Evolutionary conservation across 306 rosid genomes (phyloP), one percentile per base, ranked within the genome.

Genomic region (Cicer pinnatifidum): DNA sequence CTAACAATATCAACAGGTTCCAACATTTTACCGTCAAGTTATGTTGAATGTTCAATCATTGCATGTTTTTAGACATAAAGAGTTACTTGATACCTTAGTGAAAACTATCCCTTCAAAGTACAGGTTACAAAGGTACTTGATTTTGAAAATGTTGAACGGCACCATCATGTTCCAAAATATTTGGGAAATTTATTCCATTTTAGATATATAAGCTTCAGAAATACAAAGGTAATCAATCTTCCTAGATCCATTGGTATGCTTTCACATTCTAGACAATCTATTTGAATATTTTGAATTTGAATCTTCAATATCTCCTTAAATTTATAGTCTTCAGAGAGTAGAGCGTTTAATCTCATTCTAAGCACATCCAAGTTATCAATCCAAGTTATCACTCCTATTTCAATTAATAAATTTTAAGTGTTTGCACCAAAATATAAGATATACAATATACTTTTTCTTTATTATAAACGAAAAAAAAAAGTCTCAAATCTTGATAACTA

Each of bases 191-290:
- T 71, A 5, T 4, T 54, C 60, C 75, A 45, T 53, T 56, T 72
- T 45, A 72, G 37, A 68, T 79, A 72, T 54, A 23, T 72, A 46
- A 72, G 54, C 78, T 72, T 71, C 8, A 16, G 50, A 12, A 16
- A 33, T 11, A 52, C 70, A 7, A 0, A 11, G 6, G 2, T 70
- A 20, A 0, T 0, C 0, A 12, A 9, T 58, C 78, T 78, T 62
- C 67, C 77, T 1, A 40, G 28, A 11, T 78, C 78, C 41, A 71
- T 71, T 41, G 73, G 59, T 5, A 41, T 23, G 59, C 72, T 78
- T 78, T 7, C 77, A 23, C 1, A 71, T 52, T 12, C 60, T 78
- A 11, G 35, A 28, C 35, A 28, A 28, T 28, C 35, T 3, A 28
- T 28, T 28, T 28, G 35, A 28, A 28, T 28, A 28, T 28, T 28